Evolutionary conservation across 371 early-diverging fungal genomes (phyloP).

Genomic region (Rhizopus arrhizus): DNA sequence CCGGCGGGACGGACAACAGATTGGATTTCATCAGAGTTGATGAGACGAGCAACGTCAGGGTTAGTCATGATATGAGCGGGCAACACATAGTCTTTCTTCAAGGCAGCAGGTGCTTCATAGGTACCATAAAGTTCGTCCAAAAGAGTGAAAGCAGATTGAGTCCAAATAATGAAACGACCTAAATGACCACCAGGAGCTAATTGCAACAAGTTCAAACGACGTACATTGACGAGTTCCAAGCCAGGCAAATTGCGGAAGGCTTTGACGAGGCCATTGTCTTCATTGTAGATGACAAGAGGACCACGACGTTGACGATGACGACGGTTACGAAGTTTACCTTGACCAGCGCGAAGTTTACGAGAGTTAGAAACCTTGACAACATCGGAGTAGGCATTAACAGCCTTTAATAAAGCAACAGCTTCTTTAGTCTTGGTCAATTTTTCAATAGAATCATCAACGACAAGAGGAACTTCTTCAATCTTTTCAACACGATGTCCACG

Average conservation of each 20-base stretch:
- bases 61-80: constrained; percentile 89
- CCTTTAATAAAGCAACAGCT: constrained; percentile 91
- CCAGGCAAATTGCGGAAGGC: constrained; percentile 99
- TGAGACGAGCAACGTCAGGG: constrained; percentile 95
- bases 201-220: constrained; percentile 95
- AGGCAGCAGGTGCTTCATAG: constrained; percentile 74
- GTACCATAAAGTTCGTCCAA: constrained; percentile 97
- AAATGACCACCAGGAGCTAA: constrained; percentile 99
- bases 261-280: constrained; percentile 93
- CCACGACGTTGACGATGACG: constrained; percentile 98
- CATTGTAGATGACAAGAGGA: constrained; percentile 96
- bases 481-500: constrained; percentile 98
- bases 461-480: constrained; percentile 97
- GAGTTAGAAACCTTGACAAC: constrained; percentile 97
- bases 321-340: constrained; percentile 99
- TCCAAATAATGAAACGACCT: constrained; percentile 99
- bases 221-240: constrained; percentile 94
- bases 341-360: constrained; percentile 97
- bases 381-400: constrained; percentile 94
- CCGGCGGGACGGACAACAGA: constrained; percentile 90
- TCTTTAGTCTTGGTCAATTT: constrained; percentile 95
- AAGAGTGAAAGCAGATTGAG: constrained; percentile 93
- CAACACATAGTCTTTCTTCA: constrained; percentile 95
- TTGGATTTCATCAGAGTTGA: constrained; percentile 98
- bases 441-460: constrained; percentile 85